phyloP scores from a whole-genome alignment of 2,329 filamentous ascomycete species.

The Simplicillium sp. region DNA sequence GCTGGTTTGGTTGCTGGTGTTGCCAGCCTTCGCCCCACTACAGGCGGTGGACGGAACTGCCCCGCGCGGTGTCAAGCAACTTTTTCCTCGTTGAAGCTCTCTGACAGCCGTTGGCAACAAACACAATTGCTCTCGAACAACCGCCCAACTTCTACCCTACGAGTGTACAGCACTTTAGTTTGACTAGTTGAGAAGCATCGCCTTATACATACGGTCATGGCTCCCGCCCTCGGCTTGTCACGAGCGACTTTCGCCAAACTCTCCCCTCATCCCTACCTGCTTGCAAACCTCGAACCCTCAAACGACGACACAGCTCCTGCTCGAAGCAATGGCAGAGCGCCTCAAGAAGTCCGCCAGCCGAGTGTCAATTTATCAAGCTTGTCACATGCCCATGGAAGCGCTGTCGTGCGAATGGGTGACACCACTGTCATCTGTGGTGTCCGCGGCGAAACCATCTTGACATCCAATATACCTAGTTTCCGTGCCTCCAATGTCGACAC shows the following conservation, averaged over 20 bases:
- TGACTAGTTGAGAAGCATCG: too few relatives aligned
- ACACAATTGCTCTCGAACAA: too few relatives aligned
- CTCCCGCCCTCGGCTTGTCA: conserved; percentile 30
- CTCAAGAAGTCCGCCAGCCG: conserved; percentile 60
- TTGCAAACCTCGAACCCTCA: conserved; percentile 70
- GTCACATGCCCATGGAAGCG: conserved; percentile 81
- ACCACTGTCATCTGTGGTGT: conserved; percentile 94
- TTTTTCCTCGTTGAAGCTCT: too few relatives aligned
- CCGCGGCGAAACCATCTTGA: conserved; percentile 72
- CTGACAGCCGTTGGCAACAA: too few relatives aligned
- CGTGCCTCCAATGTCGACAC: conserved; percentile 30
- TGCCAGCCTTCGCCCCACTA: too few relatives aligned
- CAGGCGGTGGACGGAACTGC: too few relatives aligned
- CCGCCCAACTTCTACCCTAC: too few relatives aligned
- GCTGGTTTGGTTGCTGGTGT: too few relatives aligned
- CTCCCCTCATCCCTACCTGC: conserved; percentile 79
- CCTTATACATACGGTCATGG: conserved; percentile 11
- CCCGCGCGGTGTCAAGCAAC: too few relatives aligned
- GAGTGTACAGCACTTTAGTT: too few relatives aligned
- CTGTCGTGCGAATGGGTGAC: conserved; percentile 79
- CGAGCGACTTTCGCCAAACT: conserved; percentile 78
- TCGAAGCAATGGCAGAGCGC: conserved; percentile 73
- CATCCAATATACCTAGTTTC: conserved; percentile 63
- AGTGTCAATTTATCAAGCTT: conserved; percentile 75
- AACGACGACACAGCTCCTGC: conserved; percentile 37